Conservation (phyloP, 768 basidiomycete genomes). For the Gloeopeniophorella convolvens region DNA sequence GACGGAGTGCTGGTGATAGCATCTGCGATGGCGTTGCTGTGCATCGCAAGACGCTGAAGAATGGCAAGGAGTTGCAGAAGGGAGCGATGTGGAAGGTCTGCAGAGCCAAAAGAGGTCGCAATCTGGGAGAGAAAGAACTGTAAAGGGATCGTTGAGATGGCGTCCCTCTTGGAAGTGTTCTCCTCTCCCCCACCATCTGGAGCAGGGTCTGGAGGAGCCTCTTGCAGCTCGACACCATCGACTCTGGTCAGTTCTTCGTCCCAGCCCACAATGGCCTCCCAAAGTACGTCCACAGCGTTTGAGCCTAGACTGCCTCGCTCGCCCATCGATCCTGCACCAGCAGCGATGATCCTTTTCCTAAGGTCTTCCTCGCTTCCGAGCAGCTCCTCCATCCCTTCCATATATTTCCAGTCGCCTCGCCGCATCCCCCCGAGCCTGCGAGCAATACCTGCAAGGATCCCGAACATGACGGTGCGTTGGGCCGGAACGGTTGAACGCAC, state of each 20-base stretch:
- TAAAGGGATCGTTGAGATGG: slow-evolving; percentile 33
- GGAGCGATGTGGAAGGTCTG: slow-evolving; percentile 42
- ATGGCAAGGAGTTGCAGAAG: slow-evolving; percentile 51
- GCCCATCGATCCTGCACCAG: slow-evolving; percentile 57
- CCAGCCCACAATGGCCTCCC: slow-evolving; percentile 72
- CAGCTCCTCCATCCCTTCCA: slow-evolving; percentile 31
- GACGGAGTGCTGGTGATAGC: slow-evolving; percentile 45
- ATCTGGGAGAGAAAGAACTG: slow-evolving; percentile 48
- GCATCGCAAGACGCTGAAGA: slow-evolving; percentile 53
- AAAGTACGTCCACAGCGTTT: slow-evolving; percentile 63
- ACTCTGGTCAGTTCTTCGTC: slow-evolving; percentile 31
- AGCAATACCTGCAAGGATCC: slow-evolving; percentile 57
- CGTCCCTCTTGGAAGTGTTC: slow-evolving; percentile 24
- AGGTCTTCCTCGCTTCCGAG: slow-evolving; percentile 36
- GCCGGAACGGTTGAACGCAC: slow-evolving; percentile 76
- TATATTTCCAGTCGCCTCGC: slow-evolving; percentile 24
- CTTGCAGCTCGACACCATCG: slow-evolving; percentile 44
- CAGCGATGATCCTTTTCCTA: slow-evolving; percentile 57
- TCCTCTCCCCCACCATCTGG: slow-evolving; percentile 24
- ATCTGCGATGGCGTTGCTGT: slow-evolving; percentile 47
- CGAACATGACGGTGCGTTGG: slow-evolving; percentile 78
- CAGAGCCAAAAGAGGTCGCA: slow-evolving; percentile 33
- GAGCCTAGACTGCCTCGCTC: slow-evolving; percentile 63
- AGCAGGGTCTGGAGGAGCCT: slow-evolving; percentile 19
- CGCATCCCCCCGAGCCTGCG: slow-evolving; percentile 28